Conservation (phyloP, 2,329 filamentous ascomycete genomes). For the Arthrinium phaeospermum region DNA sequence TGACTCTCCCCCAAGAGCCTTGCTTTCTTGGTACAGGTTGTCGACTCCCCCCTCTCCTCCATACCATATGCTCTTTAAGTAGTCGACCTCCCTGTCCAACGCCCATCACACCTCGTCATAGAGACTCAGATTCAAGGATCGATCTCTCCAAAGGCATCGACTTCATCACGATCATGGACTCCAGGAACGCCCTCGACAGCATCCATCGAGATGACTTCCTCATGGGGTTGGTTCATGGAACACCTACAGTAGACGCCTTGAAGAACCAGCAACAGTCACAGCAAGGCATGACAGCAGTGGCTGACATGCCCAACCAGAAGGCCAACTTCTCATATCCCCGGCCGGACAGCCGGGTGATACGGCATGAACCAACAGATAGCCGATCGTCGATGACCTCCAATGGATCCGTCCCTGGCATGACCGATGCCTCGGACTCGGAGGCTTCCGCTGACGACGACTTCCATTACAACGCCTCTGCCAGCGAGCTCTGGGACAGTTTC, state of each 20-base stretch:
- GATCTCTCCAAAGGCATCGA: slow-evolving; percentile 17
- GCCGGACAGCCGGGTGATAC: slow-evolving; percentile 29
- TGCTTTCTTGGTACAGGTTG: neutral
- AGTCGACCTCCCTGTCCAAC: slow-evolving; percentile 19
- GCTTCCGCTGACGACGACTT: slow-evolving; percentile 57
- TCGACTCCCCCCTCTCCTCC: slow-evolving; percentile 21
- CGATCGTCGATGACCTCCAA: slow-evolving; percentile 53
- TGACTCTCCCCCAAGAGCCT: slow-evolving; percentile 13
- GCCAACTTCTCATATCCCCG: slow-evolving; percentile 45
- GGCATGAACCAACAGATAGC: slow-evolving; percentile 36
- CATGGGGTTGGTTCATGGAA: slow-evolving; percentile 5
- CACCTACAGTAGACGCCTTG: neutral
- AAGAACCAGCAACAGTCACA: slow-evolving; percentile 2
- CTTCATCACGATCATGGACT: slow-evolving; percentile 18
- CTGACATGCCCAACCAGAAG: slow-evolving; percentile 28
- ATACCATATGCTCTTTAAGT: slow-evolving; percentile 2
- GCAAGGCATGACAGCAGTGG: slow-evolving; percentile 5
- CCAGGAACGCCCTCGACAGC: slow-evolving; percentile 11
- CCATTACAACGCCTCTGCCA: slow-evolving; percentile 51
- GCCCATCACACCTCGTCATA: slow-evolving; percentile 20
- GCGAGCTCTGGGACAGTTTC: slow-evolving; percentile 59
- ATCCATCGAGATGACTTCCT: slow-evolving; percentile 19
- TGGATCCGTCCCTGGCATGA: slow-evolving; percentile 53
- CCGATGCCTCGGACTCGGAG: slow-evolving; percentile 60
- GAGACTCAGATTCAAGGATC: slow-evolving; percentile 11